These are phyloP conservation scores for Phytophthora pistaciae DNA, from an alignment of 352 stramenopile species.

Conservation along the genomic window DNA sequence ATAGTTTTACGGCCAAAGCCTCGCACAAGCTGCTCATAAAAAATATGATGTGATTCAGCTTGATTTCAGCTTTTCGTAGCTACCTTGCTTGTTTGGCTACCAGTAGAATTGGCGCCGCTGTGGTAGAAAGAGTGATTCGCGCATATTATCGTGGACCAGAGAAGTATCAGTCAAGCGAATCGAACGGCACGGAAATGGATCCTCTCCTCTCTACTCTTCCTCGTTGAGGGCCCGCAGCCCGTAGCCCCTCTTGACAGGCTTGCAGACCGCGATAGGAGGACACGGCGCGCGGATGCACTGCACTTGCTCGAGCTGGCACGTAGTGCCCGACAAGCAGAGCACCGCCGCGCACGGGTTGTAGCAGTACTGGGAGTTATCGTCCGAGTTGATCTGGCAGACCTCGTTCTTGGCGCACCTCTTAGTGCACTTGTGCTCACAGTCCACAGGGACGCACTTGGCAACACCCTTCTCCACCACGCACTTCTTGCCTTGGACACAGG, in stretches of 20 bases:
- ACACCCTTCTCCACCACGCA: constrained; percentile 25
- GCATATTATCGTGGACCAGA: too few species aligned
- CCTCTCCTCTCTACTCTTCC: background rate
- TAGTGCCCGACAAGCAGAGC: constrained; percentile 22
- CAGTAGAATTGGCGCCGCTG: too few species aligned
- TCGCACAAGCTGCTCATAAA: too few species aligned
- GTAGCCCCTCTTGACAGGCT: constrained; percentile 19
- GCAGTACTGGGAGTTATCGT: constrained; percentile 28
- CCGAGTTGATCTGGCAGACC: constrained; percentile 30
- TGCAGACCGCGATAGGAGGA: constrained; percentile 28
- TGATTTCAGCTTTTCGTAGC: too few species aligned
- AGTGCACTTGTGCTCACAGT: constrained; percentile 14
- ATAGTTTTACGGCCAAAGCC: too few species aligned
- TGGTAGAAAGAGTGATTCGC: too few species aligned
- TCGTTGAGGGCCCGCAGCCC: background rate
- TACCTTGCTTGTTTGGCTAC: too few species aligned
- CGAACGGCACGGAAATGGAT: background rate
- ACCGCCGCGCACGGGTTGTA: constrained; percentile 27
- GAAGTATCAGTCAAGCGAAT: background rate
- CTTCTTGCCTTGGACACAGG: constrained; percentile 15
- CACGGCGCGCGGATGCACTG: constrained; percentile 34
- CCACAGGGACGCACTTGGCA: constrained; percentile 17
- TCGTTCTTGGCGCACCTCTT: constrained; percentile 28
- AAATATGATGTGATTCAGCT: too few species aligned
- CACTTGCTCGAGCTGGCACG: constrained; percentile 29